phyloP scores from a whole-genome alignment of 1,139 yeast species.

The Saccharomyces hybrid region DNA sequence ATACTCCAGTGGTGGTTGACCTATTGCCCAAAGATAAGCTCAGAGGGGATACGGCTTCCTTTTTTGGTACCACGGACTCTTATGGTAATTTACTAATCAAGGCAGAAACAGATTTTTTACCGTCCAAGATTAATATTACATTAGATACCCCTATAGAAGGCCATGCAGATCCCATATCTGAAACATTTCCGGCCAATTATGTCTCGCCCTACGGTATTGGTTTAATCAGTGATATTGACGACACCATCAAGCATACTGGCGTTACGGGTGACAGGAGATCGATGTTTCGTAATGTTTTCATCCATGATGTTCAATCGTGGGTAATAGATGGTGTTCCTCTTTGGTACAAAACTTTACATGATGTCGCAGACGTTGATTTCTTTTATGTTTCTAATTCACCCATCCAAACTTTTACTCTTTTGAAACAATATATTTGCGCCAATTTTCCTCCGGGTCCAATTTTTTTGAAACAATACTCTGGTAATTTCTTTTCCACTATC shows the following conservation, averaged over 20 bases:
- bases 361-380: constrained; percentile 44
- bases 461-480: constrained; percentile 78
- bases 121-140: constrained; percentile 37
- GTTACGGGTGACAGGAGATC: constrained; percentile 82
- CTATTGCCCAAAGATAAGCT: constrained; percentile 40
- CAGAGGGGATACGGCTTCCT: constrained; percentile 25
- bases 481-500: constrained; percentile 68
- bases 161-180: constrained; percentile 10
- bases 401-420: constrained; percentile 69
- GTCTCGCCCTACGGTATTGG: constrained; percentile 41
- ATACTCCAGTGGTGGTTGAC: constrained; percentile 43
- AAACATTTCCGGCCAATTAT: constrained; percentile 10
- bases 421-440: constrained; percentile 48
- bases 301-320: constrained; percentile 57
- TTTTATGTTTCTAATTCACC: constrained; percentile 96
- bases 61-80: constrained; percentile 41
- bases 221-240: constrained; percentile 87
- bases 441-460: constrained; percentile 64
- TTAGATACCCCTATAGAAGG: constrained; percentile 19
- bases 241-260: constrained; percentile 85
- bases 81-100: constrained; percentile 52
- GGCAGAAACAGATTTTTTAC: constrained; percentile 46
- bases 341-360: constrained; percentile 51
- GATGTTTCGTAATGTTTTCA: constrained; percentile 66
- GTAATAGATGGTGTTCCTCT: constrained; percentile 62